Evolutionary conservation across 129 eudicot species (phyloP), one percentile per base, ranked within the genome.

Genomic region (Tagetes patula): DNA sequence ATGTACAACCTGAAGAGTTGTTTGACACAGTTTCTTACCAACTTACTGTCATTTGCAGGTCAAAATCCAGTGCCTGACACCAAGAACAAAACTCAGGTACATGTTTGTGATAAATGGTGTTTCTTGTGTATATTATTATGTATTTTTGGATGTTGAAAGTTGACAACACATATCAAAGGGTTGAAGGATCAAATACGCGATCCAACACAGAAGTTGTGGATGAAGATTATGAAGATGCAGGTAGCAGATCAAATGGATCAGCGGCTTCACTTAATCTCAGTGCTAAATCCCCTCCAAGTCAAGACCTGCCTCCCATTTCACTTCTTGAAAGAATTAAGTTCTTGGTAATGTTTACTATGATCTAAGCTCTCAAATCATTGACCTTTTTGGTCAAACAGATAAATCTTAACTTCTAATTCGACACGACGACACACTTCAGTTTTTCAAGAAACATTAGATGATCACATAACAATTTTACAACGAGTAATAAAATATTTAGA

Each of bases 11-110:
- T 32, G 14, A 46, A 46, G 47, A 12, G 13, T 32, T 68, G 9
- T 72, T 40, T 47, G 10, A 58, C 64, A 31, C 65, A 49, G 13
- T 67, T 80, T 8, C 47, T 69, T 50, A 60, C 72, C 49, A 60
- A 13, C 20, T 38, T 75, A 81, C 8, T 74, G 50, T 63, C 63
- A 65, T 48, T 80, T 53, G 42, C 88, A 91, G 97, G 88, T 88
- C 70, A 83, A 91, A 86, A 79, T 91, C 54, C 95, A 91, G 10
- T 86, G 97, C 76, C 67, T 81, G 58, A 81, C 87, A 45, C 83
- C 90, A 65, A 77, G 88, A 84, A 76, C 85, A 39, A 86, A 83
- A 60, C 64, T 73, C 83, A 84, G 95, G 96, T 90, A 64, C 69
- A 69, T 63, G 32, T 70, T 73, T 77, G 38, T 49, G 62, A 27